Percentiles rank a stretch among this genome's conserved stretches.
These are phyloP conservation scores for Oxyria digyna DNA, from an alignment of 148 eudicot genomes.

Conservation along the genomic window DNA sequence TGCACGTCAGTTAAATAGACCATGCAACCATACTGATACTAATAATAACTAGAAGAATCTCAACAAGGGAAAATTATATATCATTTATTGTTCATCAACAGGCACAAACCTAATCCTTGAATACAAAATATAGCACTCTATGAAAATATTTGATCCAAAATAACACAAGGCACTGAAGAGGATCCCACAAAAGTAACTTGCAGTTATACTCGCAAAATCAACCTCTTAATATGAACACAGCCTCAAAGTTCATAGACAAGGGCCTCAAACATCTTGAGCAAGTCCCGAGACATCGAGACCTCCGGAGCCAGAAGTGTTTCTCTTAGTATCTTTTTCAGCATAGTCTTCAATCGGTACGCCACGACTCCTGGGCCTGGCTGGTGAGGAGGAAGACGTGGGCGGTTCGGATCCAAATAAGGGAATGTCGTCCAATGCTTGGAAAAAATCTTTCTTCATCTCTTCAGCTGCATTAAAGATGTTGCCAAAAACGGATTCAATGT, in stretches of 20 bases:
- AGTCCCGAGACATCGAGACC: constrained; percentile 57
- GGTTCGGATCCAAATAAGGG: constrained; percentile 26
- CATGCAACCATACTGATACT: not conserved
- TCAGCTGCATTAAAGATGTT: constrained; percentile 73
- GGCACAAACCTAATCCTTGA: too few species aligned
- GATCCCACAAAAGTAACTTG: not conserved
- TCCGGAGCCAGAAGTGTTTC: constrained; percentile 31
- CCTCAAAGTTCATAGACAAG: not conserved
- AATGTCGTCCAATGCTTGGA: constrained; percentile 31
- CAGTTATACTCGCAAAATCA: not conserved
- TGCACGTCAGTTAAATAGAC: not conserved
- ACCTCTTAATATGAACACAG: not conserved
- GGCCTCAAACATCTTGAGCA: constrained; percentile 51
- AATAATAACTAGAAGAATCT: not conserved
- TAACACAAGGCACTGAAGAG: too few species aligned
- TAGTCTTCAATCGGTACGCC: constrained; percentile 42
- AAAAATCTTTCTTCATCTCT: constrained; percentile 50
- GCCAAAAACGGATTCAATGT: constrained; percentile 55
- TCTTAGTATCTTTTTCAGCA: constrained; percentile 17
- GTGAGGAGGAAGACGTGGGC: constrained; percentile 16
- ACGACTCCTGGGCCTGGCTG: constrained; percentile 15
- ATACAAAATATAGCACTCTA: too few species aligned
- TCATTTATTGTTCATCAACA: too few species aligned
- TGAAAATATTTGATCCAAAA: too few species aligned
- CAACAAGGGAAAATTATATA: not conserved